Evolutionary conservation across 2,329 filamentous ascomycete species (phyloP).

Genomic region (Talaromyces sp.): DNA sequence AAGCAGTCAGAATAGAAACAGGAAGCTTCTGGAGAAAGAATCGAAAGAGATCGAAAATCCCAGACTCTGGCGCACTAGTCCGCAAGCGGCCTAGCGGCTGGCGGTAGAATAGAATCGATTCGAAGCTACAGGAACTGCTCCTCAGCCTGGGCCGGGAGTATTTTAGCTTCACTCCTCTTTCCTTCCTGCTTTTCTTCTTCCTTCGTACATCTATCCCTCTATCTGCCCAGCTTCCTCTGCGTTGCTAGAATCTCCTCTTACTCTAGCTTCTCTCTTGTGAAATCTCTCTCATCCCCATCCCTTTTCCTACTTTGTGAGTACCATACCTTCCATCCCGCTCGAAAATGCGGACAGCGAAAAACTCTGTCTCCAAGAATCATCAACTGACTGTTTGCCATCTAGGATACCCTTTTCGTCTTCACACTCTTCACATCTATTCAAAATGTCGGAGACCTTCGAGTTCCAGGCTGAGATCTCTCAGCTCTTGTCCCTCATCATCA

Average conservation of each 20-base stretch:
- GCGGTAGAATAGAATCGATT: constrained; percentile 16
- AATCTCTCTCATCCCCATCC: neutral
- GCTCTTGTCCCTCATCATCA: constrained; percentile 99
- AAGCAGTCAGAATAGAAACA: neutral
- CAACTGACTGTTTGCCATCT: neutral
- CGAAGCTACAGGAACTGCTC: constrained; percentile 15
- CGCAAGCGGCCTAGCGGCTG: neutral
- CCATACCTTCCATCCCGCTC: neutral
- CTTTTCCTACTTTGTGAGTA: constrained; percentile 15
- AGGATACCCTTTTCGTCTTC: constrained; percentile 18
- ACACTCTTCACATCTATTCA: constrained; percentile 50
- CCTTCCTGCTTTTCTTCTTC: constrained; percentile 14
- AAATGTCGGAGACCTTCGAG: constrained; percentile 94
- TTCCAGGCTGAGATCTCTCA: constrained; percentile 99
- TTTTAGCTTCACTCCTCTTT: constrained; percentile 20
- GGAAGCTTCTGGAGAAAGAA: neutral
- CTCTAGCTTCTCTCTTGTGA: neutral
- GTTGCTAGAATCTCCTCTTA: constrained; percentile 1
- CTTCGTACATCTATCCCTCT: constrained; percentile 15
- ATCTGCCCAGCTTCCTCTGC: constrained; percentile 17
- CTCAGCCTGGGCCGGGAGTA: constrained; percentile 11
- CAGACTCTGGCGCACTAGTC: neutral
- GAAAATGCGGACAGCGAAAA: neutral
- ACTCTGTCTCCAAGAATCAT: neutral
- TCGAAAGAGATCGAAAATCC: constrained; percentile 11